phyloP scores from a whole-genome alignment of 805 yeast species.

The Candida endomychidarum region DNA sequence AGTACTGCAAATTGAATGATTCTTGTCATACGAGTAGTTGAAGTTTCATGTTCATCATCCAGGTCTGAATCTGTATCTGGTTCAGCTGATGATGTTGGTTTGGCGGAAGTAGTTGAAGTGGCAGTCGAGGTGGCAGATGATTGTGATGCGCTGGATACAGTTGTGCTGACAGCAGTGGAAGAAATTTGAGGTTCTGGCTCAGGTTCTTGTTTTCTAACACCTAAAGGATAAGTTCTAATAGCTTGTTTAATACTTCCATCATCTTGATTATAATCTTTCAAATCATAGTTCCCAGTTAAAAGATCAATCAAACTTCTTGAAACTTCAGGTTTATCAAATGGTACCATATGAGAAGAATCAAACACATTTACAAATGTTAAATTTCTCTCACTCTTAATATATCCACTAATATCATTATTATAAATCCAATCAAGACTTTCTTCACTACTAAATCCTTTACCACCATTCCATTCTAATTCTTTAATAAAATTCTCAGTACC shows the following conservation, averaged over 20 bases:
- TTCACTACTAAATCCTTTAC: slow-evolving; percentile 49
- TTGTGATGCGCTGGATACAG: not conserved
- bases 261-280: slow-evolving; percentile 12
- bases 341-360: slow-evolving; percentile 92
- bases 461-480: slow-evolving; percentile 64
- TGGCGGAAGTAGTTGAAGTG: not conserved
- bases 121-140: not conserved
- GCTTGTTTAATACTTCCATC: slow-evolving; percentile 18
- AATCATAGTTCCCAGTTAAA: slow-evolving; percentile 31
- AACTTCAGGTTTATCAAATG: slow-evolving; percentile 71
- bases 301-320: slow-evolving; percentile 71
- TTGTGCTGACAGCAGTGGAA: no score
- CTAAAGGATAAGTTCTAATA: slow-evolving; percentile 31
- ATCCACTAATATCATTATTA: slow-evolving; percentile 38
- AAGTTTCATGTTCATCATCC: not conserved
- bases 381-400: slow-evolving; percentile 55
- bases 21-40: slow-evolving; percentile 27
- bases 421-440: slow-evolving; percentile 43
- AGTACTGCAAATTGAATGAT: slow-evolving; percentile 41
- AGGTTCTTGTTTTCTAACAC: slow-evolving; percentile 17
- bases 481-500: slow-evolving; percentile 72
- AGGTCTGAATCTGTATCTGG: slow-evolving; percentile 6
- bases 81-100: not conserved
- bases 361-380: slow-evolving; percentile 72
- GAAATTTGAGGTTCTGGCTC: slow-evolving; percentile 4